A percentile compares a stretch with the other conserved stretches of the same genome.
Conservation (phyloP, 108 stramenopile species). For the Cylindrotheca fusiformis region DNA sequence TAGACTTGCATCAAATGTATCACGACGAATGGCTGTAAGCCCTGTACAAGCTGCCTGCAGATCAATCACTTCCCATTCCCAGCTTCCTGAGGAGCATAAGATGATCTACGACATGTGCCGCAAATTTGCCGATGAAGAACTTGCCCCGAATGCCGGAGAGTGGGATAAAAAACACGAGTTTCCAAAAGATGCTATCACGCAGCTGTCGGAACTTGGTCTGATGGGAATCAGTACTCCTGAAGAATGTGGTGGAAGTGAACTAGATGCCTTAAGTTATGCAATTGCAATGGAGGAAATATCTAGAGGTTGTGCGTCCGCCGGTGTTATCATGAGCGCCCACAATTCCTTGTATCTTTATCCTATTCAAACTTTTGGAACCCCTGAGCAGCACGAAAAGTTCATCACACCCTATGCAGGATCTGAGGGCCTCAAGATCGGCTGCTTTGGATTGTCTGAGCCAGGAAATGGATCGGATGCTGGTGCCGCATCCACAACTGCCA, state of each 20-base stretch:
- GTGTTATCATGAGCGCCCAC: slow-evolving; percentile 96
- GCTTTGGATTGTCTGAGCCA: slow-evolving; percentile 92
- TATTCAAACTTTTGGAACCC: slow-evolving; percentile 87
- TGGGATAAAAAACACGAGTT: slow-evolving; percentile 88
- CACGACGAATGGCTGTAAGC: slow-evolving; percentile 8
- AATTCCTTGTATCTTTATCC: slow-evolving; percentile 94
- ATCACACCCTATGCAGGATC: slow-evolving; percentile 61
- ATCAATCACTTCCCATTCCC: slow-evolving; percentile 62
- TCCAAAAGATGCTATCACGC: slow-evolving; percentile 60
- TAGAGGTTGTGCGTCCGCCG: slow-evolving; percentile 93
- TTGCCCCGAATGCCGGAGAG: slow-evolving; percentile 86
- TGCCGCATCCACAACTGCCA: slow-evolving; percentile 92
- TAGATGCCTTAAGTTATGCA: slow-evolving; percentile 95
- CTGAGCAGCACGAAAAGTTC: slow-evolving; percentile 81
- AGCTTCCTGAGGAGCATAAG: slow-evolving; percentile 88
- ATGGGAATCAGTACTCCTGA: slow-evolving; percentile 92
- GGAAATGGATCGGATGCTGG: slow-evolving; percentile 94
- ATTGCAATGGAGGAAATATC: slow-evolving; percentile 99
- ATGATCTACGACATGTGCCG: slow-evolving; percentile 96
- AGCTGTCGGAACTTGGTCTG: slow-evolving; percentile 89
- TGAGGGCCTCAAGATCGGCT: slow-evolving; percentile 33
- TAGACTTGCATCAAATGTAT: slow-evolving; percentile 16
- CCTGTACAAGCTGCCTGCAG: slow-evolving; percentile 2
- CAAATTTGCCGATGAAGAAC: slow-evolving; percentile 92
- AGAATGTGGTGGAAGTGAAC: slow-evolving; percentile 82